Evolutionary conservation across 768 basidiomycete genomes (phyloP).

Genomic region (Amanita phalloides): DNA sequence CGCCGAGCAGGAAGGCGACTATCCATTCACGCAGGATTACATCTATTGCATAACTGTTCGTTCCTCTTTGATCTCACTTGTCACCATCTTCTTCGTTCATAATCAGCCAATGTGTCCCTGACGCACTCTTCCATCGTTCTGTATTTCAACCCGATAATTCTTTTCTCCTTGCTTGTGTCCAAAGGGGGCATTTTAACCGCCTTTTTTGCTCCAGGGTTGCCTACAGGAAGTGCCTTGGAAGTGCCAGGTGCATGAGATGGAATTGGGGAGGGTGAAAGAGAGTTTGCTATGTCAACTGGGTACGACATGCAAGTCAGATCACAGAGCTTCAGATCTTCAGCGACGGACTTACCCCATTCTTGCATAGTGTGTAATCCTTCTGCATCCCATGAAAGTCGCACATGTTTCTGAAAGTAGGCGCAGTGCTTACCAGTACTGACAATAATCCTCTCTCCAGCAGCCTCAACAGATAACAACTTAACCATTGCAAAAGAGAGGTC

Average conservation of each 20-base stretch:
- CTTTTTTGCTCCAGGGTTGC: not conserved
- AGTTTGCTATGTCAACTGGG: constrained; percentile 25
- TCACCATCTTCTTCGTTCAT: too few species aligned
- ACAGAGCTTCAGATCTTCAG: not conserved
- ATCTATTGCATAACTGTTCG: too few species aligned
- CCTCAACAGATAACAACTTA: constrained; percentile 27
- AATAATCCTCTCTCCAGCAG: constrained; percentile 41
- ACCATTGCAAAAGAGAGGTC: constrained; percentile 42
- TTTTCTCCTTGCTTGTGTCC: constrained; percentile 1
- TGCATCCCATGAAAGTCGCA: not conserved
- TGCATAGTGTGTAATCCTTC: constrained; percentile 20
- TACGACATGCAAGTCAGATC: not conserved
- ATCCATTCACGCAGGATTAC: too few species aligned
- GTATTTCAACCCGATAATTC: not conserved
- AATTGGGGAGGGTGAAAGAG: constrained; percentile 14
- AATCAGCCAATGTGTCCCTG: too few species aligned
- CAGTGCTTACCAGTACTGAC: constrained; percentile 14
- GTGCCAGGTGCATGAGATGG: constrained; percentile 4
- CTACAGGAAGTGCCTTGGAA: constrained; percentile 17
- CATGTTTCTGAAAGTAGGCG: too few species aligned
- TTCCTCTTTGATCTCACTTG: too few species aligned
- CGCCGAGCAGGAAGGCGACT: too few species aligned
- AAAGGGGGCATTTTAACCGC: not conserved
- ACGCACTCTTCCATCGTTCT: constrained; percentile 8
- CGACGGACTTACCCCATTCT: constrained; percentile 20